Conservation (phyloP, 2,329 filamentous ascomycete genomes). For the Fusarium papillatum region DNA sequence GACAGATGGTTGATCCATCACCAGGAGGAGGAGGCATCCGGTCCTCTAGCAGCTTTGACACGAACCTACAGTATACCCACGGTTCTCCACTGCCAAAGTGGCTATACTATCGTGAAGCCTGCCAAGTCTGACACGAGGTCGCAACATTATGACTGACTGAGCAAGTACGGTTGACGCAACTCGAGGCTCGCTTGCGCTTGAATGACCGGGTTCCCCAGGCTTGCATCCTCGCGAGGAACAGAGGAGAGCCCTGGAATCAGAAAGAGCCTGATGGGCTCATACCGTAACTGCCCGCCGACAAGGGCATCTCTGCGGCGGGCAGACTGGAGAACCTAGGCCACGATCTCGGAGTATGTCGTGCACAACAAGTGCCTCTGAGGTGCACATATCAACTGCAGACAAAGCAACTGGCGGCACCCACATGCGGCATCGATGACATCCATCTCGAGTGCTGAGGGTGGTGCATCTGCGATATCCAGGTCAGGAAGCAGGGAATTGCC, state of each 20-base stretch:
- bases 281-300: constrained; percentile 13
- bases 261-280: constrained; percentile 11
- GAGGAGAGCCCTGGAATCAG: not conserved
- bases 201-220: constrained; percentile 16
- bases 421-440: constrained; percentile 26
- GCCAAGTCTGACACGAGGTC: constrained; percentile 4
- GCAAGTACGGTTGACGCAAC: constrained; percentile 8
- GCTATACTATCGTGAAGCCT: not conserved
- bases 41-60: not conserved
- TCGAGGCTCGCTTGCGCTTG: constrained; percentile 19
- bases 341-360: constrained; percentile 31
- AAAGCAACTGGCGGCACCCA: constrained; percentile 31
- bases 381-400: constrained; percentile 24
- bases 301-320: constrained; percentile 18
- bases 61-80: constrained; percentile 3
- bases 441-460: constrained; percentile 26
- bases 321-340: constrained; percentile 5
- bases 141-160: constrained; percentile 5
- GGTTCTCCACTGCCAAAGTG: constrained; percentile 1
- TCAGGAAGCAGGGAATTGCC: constrained; percentile 33
- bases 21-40: constrained; percentile 12
- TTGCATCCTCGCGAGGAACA: constrained; percentile 23
- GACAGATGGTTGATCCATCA: constrained; percentile 21
- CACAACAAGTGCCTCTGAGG: constrained; percentile 29
- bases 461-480: constrained; percentile 15